A percentile compares a stretch with the other conserved stretches of the same genome.
phyloP scores from a whole-genome alignment of 257 asterid genomes.

The Cinchona pubescens region DNA sequence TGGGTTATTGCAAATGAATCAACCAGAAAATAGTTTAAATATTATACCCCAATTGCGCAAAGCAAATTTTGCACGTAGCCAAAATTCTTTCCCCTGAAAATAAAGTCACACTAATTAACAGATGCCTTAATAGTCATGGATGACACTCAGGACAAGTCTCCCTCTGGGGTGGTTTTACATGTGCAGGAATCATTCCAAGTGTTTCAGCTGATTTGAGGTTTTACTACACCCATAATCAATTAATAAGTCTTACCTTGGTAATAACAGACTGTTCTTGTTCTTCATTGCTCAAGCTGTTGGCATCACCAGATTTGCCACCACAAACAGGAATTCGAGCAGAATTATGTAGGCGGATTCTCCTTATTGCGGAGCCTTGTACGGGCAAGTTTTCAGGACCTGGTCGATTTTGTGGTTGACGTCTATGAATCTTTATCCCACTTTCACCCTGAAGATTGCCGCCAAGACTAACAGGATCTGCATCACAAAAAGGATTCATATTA shows the following conservation, averaged over 20 bases:
- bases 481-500: constrained; percentile 17
- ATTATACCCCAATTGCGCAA: not conserved
- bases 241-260: constrained; percentile 12
- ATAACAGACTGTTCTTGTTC: not conserved
- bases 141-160: not conserved
- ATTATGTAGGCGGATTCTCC: constrained; percentile 41
- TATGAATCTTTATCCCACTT: constrained; percentile 46
- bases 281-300: constrained; percentile 3
- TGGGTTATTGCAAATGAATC: constrained; percentile 7
- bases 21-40: not conserved
- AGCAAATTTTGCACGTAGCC: not conserved
- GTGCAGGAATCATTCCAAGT: not conserved
- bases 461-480: constrained; percentile 22
- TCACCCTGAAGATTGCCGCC: constrained; percentile 26
- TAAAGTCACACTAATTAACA: not conserved
- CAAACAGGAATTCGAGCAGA: constrained; percentile 11
- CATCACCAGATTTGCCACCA: not conserved
- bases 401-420: constrained; percentile 32
- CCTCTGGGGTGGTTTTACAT: not conserved
- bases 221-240: not conserved
- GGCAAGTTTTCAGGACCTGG: constrained; percentile 19
- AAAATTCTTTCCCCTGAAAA: not conserved
- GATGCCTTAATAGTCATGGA: not conserved
- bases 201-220: not conserved
- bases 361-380: constrained; percentile 56